Percentiles rank a stretch among this genome's conserved stretches.
Evolutionary conservation across 2,329 filamentous ascomycete species (phyloP).

Genomic region (Leptographium radiaticola): DNA sequence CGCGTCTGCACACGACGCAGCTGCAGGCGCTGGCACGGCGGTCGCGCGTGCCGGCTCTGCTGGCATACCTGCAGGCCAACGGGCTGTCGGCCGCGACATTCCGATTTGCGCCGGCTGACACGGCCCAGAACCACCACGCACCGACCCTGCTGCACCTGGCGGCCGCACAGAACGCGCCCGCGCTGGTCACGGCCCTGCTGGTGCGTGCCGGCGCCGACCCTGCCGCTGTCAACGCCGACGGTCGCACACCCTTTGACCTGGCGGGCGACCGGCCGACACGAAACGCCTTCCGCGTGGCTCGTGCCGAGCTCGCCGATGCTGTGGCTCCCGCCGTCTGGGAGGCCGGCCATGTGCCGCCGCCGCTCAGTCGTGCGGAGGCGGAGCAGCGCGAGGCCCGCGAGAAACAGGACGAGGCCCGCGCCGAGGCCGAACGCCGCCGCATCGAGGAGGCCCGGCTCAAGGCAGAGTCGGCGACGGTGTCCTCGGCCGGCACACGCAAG

Average conservation of each 20-base stretch:
- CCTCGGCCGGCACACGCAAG: conserved; percentile 16
- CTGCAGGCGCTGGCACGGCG: conserved; percentile 78
- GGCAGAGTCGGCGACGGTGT: conserved; percentile 47
- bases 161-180: conserved; percentile 64
- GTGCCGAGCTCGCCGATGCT: conserved; percentile 64
- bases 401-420: conserved; percentile 51
- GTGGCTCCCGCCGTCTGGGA: conserved; percentile 46
- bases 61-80: conserved; percentile 75
- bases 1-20: conserved; percentile 74
- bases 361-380: conserved; percentile 58
- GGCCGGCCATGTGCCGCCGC: conserved; percentile 54
- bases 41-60: conserved; percentile 75
- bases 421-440: conserved; percentile 57
- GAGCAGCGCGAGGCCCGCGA: conserved; percentile 59
- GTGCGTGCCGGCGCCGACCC: conserved; percentile 65
- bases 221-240: conserved; percentile 54
- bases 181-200: conserved; percentile 66
- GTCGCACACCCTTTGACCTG: conserved; percentile 77
- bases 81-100: conserved; percentile 53
- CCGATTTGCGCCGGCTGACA: conserved; percentile 56
- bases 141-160: conserved; percentile 78
- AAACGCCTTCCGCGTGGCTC: conserved; percentile 82
- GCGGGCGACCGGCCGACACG: conserved; percentile 74
- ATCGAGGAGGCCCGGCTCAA: conserved; percentile 62
- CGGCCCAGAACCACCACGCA: conserved; percentile 52